Evolutionary conservation across 1,139 yeast species (phyloP), one percentile per base, ranked within the genome.

Genomic region (Yamadazyma diddensiae): DNA sequence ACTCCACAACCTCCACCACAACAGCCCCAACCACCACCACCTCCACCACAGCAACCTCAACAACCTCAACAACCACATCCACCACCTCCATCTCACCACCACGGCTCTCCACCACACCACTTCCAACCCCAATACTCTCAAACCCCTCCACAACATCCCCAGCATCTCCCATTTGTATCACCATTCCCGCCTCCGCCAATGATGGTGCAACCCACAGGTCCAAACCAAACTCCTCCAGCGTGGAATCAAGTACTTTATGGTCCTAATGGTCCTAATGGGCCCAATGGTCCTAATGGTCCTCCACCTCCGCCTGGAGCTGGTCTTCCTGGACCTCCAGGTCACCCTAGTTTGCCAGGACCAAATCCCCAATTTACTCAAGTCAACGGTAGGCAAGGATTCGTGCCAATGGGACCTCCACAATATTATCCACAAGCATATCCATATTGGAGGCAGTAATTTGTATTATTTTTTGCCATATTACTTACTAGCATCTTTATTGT

Each of bases 331-430:
- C 19, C 30, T 24, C 21, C 28, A 21, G 6, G 29, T 6, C 23
- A 25, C 28, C 9, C 28, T 21, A 6, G 11, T 9, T 12, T 7
- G 5, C 22, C 22, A 21, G 12, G 12, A 21, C 22, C 8, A 22
- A 15, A 11, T 5, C n/a, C 15, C 11, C 25, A 11, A 22, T 15
- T 33, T 5, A 35, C 28, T 14, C 25, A 22, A 11, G 15, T 13
- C 6, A 15, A 5, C 6, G 15, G 4, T 5, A 11, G 7, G 7
- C 23, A 19, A 15, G 27, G 21, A 17, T 12, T 15, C 26, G 18
- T 31, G 28, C 35, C 30, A 12, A 26, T 29, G 33, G 31, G 25
- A 4, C 38, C 36, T 21, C 35, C 36, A 9, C 36, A 31, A 17
- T 32, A 28, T 17, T 32, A 32, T 23, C 14, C 26, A 29, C 16